A percentile compares a stretch with the other conserved stretches of the same genome.
phyloP scores from a whole-genome alignment of 441 rosid species.

The Gossypium davidsonii region DNA sequence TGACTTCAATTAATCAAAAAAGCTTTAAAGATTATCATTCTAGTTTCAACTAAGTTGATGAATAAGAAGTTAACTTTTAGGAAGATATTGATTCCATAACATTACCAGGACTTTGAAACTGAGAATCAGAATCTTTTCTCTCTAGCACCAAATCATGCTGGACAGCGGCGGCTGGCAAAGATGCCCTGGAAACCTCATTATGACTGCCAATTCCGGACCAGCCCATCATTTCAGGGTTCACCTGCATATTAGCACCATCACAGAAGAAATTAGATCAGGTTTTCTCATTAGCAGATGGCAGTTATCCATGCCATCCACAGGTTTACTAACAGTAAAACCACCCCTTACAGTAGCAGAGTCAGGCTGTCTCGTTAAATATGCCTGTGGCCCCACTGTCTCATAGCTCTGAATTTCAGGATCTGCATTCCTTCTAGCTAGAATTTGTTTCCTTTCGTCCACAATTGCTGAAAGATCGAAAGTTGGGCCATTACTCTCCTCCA shows the following conservation, averaged over 20 bases:
- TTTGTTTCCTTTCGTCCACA: conserved; percentile 50
- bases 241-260: conserved; percentile 34
- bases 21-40: background rate
- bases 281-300: conserved; percentile 34
- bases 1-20: background rate
- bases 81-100: background rate
- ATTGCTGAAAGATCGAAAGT: conserved; percentile 26
- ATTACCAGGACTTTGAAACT: conserved; percentile 34
- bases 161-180: conserved; percentile 26
- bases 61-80: conserved; percentile 3
- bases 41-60: background rate
- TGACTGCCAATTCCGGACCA: conserved; percentile 43
- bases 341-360: conserved; percentile 30
- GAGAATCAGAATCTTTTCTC: conserved; percentile 30
- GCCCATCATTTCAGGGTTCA: conserved; percentile 40
- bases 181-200: conserved; percentile 36
- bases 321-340: conserved; percentile 25
- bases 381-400: conserved; percentile 38
- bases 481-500: conserved; percentile 41
- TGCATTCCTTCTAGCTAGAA: conserved; percentile 34
- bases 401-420: conserved; percentile 47
- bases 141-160: conserved; percentile 34
- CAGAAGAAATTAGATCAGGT: conserved; percentile 36
- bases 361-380: conserved; percentile 30
- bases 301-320: conserved; percentile 33